Conservation (phyloP, 306 rosid genomes). For the Castanospermum australe region DNA sequence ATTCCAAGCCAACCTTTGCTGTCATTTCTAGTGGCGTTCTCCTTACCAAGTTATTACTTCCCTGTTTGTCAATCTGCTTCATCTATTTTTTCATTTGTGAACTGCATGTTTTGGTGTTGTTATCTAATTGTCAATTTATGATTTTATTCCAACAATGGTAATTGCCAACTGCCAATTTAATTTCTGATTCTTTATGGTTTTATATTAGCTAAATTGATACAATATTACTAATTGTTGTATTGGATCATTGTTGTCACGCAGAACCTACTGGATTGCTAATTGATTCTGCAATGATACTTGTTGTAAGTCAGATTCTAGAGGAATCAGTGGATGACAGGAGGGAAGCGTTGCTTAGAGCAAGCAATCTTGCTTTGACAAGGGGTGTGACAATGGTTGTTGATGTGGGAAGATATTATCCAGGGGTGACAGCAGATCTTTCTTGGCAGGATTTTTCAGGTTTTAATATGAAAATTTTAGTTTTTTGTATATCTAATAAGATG, state of each 20-base stretch:
- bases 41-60: background rate
- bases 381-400: slow-evolving; percentile 75
- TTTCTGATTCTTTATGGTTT: background rate
- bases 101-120: background rate
- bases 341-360: slow-evolving; percentile 63
- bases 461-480: background rate
- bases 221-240: slow-evolving; percentile 5
- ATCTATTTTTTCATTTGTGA: background rate
- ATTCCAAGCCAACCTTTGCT: background rate
- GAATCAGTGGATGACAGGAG: slow-evolving; percentile 56
- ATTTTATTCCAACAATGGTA: background rate
- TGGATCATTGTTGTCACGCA: slow-evolving; percentile 23
- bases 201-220: background rate
- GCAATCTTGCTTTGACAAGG: slow-evolving; percentile 49
- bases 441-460: slow-evolving; percentile 76
- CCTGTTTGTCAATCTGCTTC: background rate
- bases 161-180: background rate
- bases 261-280: slow-evolving; percentile 62
- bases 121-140: background rate
- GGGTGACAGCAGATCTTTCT: slow-evolving; percentile 37
- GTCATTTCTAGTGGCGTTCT: background rate
- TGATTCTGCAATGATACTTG: slow-evolving; percentile 55
- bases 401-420: slow-evolving; percentile 62
- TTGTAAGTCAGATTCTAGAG: slow-evolving; percentile 46
- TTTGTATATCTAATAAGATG: background rate